Conservation (phyloP, 257 asterid species). For the Ehretia macrophylla region DNA sequence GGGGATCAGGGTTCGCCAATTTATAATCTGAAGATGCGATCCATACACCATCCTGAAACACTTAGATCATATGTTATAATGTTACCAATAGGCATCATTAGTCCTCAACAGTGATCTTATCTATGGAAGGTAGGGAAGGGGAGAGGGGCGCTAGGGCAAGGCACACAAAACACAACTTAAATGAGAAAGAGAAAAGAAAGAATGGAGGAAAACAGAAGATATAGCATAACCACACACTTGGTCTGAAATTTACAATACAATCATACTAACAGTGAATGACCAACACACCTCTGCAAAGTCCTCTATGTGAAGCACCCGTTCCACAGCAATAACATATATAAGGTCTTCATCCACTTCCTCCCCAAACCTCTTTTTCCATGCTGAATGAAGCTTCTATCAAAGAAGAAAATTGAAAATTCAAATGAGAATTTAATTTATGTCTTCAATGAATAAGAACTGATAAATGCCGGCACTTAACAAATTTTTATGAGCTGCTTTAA, state of each 20-base stretch:
- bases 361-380: conserved; percentile 64
- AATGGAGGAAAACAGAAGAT: background rate
- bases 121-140: background rate
- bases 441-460: background rate
- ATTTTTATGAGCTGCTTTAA: no score
- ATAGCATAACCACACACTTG: background rate
- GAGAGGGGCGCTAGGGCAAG: background rate
- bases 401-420: conserved; percentile 17
- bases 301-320: conserved; percentile 72
- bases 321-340: conserved; percentile 61
- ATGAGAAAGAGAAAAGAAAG: background rate
- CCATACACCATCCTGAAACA: conserved; percentile 74
- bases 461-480: conserved; percentile 3
- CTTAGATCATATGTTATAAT: conserved; percentile 5
- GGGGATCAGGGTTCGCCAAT: conserved; percentile 87
- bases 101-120: background rate
- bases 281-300: conserved; percentile 82
- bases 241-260: conserved; percentile 5
- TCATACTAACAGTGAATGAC: conserved; percentile 15
- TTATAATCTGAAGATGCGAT: conserved; percentile 59
- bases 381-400: conserved; percentile 51
- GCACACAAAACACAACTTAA: background rate
- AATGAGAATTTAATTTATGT: conserved; percentile 20
- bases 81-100: background rate
- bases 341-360: conserved; percentile 65